These are phyloP conservation scores for Haplosporangium gracile DNA, from an alignment of 192 early-diverging fungal genomes.

Conservation along the genomic window DNA sequence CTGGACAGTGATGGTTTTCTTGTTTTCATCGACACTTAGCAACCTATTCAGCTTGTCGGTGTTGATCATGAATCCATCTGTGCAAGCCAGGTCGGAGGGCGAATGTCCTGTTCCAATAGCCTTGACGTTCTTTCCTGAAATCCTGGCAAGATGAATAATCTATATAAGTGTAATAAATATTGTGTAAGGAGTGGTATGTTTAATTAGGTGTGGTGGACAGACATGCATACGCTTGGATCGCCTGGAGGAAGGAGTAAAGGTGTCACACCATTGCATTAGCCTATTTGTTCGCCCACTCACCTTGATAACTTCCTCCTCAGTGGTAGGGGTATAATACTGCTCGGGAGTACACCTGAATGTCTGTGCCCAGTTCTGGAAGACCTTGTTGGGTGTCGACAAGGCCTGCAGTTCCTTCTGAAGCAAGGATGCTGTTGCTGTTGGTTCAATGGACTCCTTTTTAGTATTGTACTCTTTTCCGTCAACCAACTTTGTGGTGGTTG, in stretches of 20 bases:
- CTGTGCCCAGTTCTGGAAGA: conserved; percentile 78
- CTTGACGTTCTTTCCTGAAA: conserved; percentile 66
- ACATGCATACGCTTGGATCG: neutral
- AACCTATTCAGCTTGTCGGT: conserved; percentile 73
- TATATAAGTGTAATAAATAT: conserved; percentile 14
- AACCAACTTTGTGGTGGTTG: neutral
- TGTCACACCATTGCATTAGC: neutral
- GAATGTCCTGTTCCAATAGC: conserved; percentile 81
- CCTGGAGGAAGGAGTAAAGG: neutral
- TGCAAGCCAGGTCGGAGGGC: conserved; percentile 80
- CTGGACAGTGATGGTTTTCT: conserved; percentile 69
- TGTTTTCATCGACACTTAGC: conserved; percentile 60
- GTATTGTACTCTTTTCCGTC: neutral
- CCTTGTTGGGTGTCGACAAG: conserved; percentile 21
- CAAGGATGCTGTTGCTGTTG: neutral
- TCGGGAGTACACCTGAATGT: conserved; percentile 71
- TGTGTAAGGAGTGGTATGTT: neutral
- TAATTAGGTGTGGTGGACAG: neutral
- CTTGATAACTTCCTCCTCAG: conserved; percentile 72
- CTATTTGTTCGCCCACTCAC: conserved; percentile 30
- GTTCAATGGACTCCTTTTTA: neutral
- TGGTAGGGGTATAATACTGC: conserved; percentile 70
- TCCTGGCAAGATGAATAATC: conserved; percentile 61
- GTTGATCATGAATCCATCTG: conserved; percentile 74
- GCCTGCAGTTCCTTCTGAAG: conserved; percentile 30